Evolutionary conservation across 108 stramenopile genomes (phyloP).

Genomic region (Chaetoceros tenuissimus): DNA sequence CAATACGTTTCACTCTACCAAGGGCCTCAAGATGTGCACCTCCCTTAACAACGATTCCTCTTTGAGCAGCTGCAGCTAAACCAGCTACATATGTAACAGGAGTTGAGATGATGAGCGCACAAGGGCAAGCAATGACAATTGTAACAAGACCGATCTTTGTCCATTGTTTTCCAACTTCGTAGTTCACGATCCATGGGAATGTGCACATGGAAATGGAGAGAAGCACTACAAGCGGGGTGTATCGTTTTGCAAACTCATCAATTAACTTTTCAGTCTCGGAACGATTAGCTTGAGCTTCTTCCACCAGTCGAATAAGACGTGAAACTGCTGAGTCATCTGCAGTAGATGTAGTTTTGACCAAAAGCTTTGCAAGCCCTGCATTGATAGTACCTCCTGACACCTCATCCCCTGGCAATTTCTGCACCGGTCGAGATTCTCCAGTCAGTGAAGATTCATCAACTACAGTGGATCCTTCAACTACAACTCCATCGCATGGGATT

Average conservation of each 20-base stretch:
- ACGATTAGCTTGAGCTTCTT: constrained; percentile 73
- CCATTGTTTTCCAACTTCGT: constrained; percentile 49
- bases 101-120: constrained; percentile 59
- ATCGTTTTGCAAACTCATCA: constrained; percentile 61
- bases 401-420: constrained; percentile 33
- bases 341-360: constrained; percentile 55
- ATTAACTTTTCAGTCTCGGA: constrained; percentile 73
- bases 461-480: constrained; percentile 65
- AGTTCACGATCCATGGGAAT: constrained; percentile 61
- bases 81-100: constrained; percentile 60
- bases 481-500: constrained; percentile 89
- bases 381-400: constrained; percentile 81
- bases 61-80: constrained; percentile 45
- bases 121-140: constrained; percentile 42
- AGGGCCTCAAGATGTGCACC: constrained; percentile 66
- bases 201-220: constrained; percentile 58
- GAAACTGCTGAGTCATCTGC: constrained; percentile 68
- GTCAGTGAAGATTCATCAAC: constrained; percentile 74
- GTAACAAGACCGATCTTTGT: constrained; percentile 40
- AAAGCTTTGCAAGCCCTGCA: constrained; percentile 42
- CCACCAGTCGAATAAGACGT: constrained; percentile 66
- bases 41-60: constrained; percentile 82
- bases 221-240: constrained; percentile 66
- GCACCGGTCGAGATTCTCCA: constrained; percentile 78
- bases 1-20: constrained; percentile 39